These are phyloP conservation scores for Annulohypoxylon truncatum DNA, from an alignment of 2,329 filamentous ascomycete species.

Conservation along the genomic window DNA sequence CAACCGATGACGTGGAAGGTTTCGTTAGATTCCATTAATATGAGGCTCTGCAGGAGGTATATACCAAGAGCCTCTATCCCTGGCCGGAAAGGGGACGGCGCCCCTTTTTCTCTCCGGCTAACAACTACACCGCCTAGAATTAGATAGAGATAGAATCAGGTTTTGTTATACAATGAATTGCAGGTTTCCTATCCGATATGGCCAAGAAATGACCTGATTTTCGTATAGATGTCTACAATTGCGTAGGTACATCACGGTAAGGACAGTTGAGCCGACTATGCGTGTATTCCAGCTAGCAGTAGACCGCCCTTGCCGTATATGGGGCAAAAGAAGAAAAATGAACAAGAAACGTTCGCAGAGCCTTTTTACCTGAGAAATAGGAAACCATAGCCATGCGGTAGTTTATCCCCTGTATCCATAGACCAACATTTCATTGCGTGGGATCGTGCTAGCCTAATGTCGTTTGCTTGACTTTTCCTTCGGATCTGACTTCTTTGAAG, in stretches of 20 bases:
- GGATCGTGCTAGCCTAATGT: constrained; percentile 16
- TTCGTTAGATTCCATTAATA: not conserved
- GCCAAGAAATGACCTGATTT: constrained; percentile 10
- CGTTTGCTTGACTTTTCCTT: constrained; percentile 37
- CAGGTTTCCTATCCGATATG: not conserved
- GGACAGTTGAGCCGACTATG: constrained; percentile 24
- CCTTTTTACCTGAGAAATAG: not conserved
- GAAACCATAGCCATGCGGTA: constrained; percentile 14
- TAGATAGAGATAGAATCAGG: not conserved
- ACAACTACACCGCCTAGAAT: not conserved
- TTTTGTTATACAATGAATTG: not conserved
- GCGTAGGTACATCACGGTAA: constrained; percentile 36
- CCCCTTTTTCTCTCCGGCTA: not conserved
- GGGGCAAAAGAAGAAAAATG: constrained; percentile 18
- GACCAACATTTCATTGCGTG: not conserved
- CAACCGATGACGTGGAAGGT: constrained; percentile 5
- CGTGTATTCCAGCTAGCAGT: constrained; percentile 18
- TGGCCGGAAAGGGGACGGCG: not conserved
- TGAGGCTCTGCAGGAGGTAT: not conserved
- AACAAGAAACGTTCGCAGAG: constrained; percentile 13
- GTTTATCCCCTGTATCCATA: not conserved
- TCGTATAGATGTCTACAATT: constrained; percentile 35
- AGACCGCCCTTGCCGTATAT: constrained; percentile 7
- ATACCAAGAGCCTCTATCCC: not conserved
- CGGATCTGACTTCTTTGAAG: constrained; percentile 32